These are phyloP conservation scores for Eutrema heterophyllum DNA, from an alignment of 345 rosid genomes.

Conservation along the genomic window DNA sequence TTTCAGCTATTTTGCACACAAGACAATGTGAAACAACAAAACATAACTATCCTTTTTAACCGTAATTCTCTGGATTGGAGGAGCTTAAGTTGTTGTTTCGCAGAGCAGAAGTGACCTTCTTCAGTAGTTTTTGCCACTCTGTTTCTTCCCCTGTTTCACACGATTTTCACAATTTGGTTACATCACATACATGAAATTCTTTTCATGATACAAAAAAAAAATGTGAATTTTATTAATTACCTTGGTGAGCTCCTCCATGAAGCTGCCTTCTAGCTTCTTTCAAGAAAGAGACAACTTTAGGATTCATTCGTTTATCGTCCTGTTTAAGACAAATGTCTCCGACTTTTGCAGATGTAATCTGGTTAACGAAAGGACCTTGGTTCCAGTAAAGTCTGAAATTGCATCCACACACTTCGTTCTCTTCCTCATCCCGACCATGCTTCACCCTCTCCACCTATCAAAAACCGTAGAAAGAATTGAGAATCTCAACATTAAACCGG, in stretches of 20 bases:
- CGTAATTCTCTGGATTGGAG: background rate
- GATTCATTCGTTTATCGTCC: too few species aligned
- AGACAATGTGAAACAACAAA: too few species aligned
- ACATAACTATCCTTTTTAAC: background rate
- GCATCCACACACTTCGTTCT: slow-evolving; percentile 18
- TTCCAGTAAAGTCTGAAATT: slow-evolving; percentile 17
- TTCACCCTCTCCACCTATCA: slow-evolving; percentile 12
- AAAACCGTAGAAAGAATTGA: background rate
- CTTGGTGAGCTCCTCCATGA: slow-evolving; percentile 2
- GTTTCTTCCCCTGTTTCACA: slow-evolving; percentile 23
- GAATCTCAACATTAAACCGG: background rate
- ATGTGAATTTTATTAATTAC: background rate
- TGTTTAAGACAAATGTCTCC: too few species aligned
- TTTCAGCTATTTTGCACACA: background rate
- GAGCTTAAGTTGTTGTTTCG: background rate
- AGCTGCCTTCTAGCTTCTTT: slow-evolving; percentile 14
- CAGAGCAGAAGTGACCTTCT: slow-evolving; percentile 3
- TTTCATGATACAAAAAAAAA: background rate
- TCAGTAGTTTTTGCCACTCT: slow-evolving; percentile 19
- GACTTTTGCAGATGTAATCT: slow-evolving; percentile 13
- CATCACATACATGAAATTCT: background rate
- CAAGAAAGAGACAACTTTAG: too few species aligned
- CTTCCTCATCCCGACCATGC: slow-evolving; percentile 21
- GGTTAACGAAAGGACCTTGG: slow-evolving; percentile 11
- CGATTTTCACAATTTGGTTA: background rate